Percentiles rank a stretch among this genome's conserved stretches.
Conservation (phyloP, 495 filamentous ascomycete species). For the Xylona heveae region DNA sequence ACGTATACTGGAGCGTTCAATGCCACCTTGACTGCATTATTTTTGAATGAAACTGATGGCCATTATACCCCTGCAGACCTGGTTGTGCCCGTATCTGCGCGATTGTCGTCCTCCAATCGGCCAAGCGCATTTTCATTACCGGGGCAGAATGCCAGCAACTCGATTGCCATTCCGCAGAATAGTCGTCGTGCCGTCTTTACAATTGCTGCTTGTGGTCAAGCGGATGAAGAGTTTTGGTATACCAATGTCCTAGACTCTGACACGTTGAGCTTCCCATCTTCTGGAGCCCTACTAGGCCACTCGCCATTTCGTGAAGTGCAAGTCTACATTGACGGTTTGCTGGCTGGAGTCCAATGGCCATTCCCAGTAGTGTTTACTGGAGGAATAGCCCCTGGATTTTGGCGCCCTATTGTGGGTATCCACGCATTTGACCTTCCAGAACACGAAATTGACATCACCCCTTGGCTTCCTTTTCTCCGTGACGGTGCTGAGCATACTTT, state of each 20-base stretch:
- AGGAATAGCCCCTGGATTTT: constrained; percentile 61
- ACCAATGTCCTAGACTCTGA: constrained; percentile 52
- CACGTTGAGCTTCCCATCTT: constrained; percentile 33
- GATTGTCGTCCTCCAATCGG: constrained; percentile 24
- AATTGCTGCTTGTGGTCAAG: constrained; percentile 59
- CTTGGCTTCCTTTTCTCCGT: constrained; percentile 43
- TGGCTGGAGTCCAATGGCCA: constrained; percentile 69
- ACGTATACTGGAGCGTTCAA: constrained; percentile 66
- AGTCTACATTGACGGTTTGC: constrained; percentile 48
- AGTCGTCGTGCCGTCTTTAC: constrained; percentile 50
- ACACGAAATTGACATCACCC: constrained; percentile 70
- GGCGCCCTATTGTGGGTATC: constrained; percentile 70
- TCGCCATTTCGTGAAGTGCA: constrained; percentile 73
- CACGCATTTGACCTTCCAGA: constrained; percentile 66
- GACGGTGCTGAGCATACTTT: constrained; percentile 46
- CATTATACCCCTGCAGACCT: constrained; percentile 42
- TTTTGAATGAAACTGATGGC: constrained; percentile 31
- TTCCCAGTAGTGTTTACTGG: constrained; percentile 81
- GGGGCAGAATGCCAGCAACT: constrained; percentile 34
- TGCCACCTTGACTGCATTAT: constrained; percentile 59
- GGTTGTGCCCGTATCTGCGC: constrained; percentile 60
- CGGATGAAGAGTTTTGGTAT: constrained; percentile 77
- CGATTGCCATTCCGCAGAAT: constrained; percentile 35
- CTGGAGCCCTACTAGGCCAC: constrained; percentile 41
- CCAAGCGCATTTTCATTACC: constrained; percentile 57